phyloP scores from a whole-genome alignment of 2,329 filamentous ascomycete species.

The Diaporthe vaccinii region DNA sequence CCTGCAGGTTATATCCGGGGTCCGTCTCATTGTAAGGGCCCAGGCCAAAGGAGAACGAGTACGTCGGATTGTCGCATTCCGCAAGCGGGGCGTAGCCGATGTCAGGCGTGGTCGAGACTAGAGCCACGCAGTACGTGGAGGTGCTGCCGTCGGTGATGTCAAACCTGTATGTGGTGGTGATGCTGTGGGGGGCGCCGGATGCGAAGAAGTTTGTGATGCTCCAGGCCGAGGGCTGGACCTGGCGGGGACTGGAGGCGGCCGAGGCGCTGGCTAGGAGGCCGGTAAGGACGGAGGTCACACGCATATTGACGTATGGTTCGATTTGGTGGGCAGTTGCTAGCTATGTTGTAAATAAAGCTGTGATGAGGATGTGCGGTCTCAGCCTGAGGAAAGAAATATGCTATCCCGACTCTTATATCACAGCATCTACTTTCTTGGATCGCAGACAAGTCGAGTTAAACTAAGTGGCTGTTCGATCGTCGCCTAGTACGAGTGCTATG shows the following conservation, averaged over 20 bases:
- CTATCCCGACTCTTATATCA: neutral
- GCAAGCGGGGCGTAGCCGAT: neutral
- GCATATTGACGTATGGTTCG: neutral
- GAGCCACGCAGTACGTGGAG: neutral
- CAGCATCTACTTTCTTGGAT: neutral
- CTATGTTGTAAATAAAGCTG: neutral
- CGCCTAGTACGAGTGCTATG: neutral
- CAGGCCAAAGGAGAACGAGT: neutral
- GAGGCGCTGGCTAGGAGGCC: neutral
- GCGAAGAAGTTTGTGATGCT: constrained; percentile 8
- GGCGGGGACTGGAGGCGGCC: neutral
- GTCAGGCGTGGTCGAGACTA: neutral
- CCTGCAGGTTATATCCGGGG: neutral
- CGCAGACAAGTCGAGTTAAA: neutral
- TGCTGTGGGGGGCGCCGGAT: neutral
- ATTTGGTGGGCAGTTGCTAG: neutral
- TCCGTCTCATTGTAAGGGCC: neutral
- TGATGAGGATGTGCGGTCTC: neutral
- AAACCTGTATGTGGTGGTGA: neutral
- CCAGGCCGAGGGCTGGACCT: neutral
- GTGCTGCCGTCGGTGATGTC: neutral
- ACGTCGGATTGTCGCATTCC: neutral
- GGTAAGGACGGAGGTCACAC: neutral
- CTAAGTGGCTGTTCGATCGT: neutral
- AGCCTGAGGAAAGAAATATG: neutral